Conservation (phyloP, 306 rosid species). For the Trichosanthes cucumerina region DNA sequence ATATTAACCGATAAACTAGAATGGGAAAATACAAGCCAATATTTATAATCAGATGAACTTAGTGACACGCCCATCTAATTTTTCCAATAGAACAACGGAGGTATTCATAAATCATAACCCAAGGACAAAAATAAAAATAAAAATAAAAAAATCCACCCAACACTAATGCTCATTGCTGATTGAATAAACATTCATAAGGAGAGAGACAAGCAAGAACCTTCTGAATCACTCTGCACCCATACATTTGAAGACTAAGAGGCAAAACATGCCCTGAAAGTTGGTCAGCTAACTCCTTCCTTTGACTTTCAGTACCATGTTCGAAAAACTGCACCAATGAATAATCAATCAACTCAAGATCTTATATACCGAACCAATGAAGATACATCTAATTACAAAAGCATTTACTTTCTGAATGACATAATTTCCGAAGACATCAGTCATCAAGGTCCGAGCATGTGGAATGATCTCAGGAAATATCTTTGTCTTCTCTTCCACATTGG, state of each 20-base stretch:
- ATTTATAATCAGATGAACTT: background rate
- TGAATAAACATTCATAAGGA: conserved; percentile 5
- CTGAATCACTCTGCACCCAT: conserved; percentile 97
- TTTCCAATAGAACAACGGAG: background rate
- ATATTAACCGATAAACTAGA: background rate
- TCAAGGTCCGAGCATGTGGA: conserved; percentile 80
- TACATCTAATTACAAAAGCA: conserved; percentile 15
- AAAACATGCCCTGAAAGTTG: conserved; percentile 80
- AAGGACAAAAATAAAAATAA: background rate
- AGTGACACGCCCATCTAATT: background rate
- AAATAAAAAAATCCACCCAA: background rate
- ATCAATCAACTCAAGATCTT: conserved; percentile 4
- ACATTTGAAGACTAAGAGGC: conserved; percentile 96
- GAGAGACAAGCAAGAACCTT: conserved; percentile 47
- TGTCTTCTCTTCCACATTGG: conserved; percentile 64
- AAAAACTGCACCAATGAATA: conserved; percentile 55
- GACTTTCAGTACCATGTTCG: conserved; percentile 84
- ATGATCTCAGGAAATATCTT: conserved; percentile 78
- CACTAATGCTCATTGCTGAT: background rate
- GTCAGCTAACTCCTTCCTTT: conserved; percentile 69
- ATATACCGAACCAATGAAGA: conserved; percentile 1
- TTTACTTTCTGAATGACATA: conserved; percentile 94
- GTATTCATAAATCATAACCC: background rate
- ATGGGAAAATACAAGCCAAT: background rate
- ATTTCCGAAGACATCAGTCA: conserved; percentile 95